Evolutionary conservation across 257 asterid species (phyloP).

Genomic region (Fraxinus cuspidata): DNA sequence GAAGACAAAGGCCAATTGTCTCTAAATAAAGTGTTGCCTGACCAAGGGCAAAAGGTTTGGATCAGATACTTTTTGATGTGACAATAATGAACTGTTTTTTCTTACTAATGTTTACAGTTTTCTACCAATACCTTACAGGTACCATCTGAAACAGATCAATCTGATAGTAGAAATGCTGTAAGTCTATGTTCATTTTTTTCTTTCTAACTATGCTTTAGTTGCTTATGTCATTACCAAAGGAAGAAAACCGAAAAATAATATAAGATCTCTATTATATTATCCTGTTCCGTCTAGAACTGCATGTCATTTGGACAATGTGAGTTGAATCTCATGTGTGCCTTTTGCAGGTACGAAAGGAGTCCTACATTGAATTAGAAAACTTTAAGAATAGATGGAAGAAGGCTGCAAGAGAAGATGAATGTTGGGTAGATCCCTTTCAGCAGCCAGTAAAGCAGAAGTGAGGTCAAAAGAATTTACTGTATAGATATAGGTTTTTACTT

Average conservation of each 20-base stretch:
- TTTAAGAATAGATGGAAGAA: conserved; percentile 71
- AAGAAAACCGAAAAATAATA: background rate
- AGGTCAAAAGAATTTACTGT: background rate
- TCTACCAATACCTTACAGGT: conserved; percentile 29
- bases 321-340: background rate
- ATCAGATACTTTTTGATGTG: background rate
- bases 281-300: background rate
- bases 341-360: conserved; percentile 55
- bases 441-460: conserved; percentile 25
- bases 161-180: conserved; percentile 59
- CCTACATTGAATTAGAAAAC: conserved; percentile 49
- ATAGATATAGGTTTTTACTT: background rate
- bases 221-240: background rate
- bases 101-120: background rate
- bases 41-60: conserved; percentile 28
- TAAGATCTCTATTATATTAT: background rate
- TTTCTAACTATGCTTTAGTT: background rate
- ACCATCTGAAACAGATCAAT: conserved; percentile 28
- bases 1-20: conserved; percentile 31
- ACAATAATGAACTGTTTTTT: background rate
- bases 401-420: conserved; percentile 64
- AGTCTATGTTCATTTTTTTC: conserved; percentile 27
- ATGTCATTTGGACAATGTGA: background rate
- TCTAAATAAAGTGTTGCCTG: conserved; percentile 10
- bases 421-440: conserved; percentile 65